phyloP scores from a whole-genome alignment of 1,284 basidiomycete species.

The Neonothopanus nambi region DNA sequence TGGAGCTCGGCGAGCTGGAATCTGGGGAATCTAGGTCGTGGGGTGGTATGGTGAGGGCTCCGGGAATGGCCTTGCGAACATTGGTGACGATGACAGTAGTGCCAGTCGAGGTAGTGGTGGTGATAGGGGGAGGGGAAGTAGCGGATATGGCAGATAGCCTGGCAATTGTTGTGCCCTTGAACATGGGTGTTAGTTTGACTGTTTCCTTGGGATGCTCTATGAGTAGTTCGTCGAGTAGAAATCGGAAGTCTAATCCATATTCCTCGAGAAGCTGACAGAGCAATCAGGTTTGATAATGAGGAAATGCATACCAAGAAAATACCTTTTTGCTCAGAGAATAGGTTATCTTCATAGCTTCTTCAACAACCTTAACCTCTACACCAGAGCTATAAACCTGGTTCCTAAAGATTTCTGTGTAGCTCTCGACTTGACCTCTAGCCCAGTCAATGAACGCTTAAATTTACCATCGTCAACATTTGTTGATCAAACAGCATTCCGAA shows the following conservation, averaged over 20 bases:
- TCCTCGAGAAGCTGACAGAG: constrained; percentile 48
- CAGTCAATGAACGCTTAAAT: constrained; percentile 86
- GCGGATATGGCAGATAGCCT: constrained; percentile 12
- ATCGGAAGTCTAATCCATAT: constrained; percentile 90
- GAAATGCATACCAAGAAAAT: constrained; percentile 17
- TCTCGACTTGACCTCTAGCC: constrained; percentile 86
- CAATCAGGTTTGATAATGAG: constrained; percentile 1
- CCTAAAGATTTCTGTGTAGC: constrained; percentile 84
- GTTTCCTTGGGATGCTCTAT: constrained; percentile 47
- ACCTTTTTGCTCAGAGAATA: constrained; percentile 82
- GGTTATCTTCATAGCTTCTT: constrained; percentile 78
- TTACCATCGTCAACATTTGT: constrained; percentile 10
- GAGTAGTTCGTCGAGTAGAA: constrained; percentile 75
- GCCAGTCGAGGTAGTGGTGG: background rate
- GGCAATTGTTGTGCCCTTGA: constrained; percentile 18
- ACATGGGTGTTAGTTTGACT: constrained; percentile 27
- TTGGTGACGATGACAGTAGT: background rate
- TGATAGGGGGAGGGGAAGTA: constrained; percentile 17
- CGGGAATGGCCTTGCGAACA: background rate
- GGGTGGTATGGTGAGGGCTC: background rate
- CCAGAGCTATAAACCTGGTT: constrained; percentile 90
- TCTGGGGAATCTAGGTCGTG: too few species aligned
- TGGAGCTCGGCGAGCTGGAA: too few species aligned
- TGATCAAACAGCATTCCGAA: constrained; percentile 5
- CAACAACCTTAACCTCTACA: constrained; percentile 64